Evolutionary conservation across 2,329 filamentous ascomycete genomes (phyloP).

Genomic region (Claviceps quebecensis): DNA sequence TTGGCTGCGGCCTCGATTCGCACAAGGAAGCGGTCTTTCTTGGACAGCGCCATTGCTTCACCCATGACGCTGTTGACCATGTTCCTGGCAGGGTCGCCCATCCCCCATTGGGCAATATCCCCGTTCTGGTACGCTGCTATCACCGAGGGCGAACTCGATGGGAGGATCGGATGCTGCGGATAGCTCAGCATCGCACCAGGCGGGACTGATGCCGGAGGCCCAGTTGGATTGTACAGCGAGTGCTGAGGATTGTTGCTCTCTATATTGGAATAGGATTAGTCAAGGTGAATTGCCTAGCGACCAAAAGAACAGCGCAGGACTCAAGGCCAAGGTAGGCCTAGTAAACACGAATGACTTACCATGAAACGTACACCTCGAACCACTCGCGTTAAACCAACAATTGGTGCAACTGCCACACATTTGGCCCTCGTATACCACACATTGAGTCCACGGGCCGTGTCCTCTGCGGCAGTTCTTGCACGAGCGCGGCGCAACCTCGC

Average conservation of each 20-base stretch:
- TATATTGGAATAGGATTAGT: conserved; percentile 9
- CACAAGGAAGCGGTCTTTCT: conserved; percentile 31
- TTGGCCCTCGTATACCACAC: conserved; percentile 44
- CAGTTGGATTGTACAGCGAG: conserved; percentile 8
- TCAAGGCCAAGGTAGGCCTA: neutral
- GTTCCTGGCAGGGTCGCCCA: conserved; percentile 10
- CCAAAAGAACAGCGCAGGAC: neutral
- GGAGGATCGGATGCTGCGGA: conserved; percentile 3
- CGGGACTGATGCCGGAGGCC: neutral
- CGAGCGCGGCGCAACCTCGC: conserved; percentile 29
- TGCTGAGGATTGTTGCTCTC: conserved; percentile 31
- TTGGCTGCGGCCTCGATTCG: conserved; percentile 39
- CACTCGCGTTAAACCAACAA: conserved; percentile 50
- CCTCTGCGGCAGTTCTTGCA: conserved; percentile 49
- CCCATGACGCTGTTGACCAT: conserved; percentile 27
- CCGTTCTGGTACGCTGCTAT: conserved; percentile 2
- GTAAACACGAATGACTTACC: conserved; percentile 24
- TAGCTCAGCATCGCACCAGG: conserved; percentile 10
- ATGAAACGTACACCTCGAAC: conserved; percentile 45
- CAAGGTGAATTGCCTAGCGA: neutral
- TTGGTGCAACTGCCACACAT: conserved; percentile 50
- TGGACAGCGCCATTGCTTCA: conserved; percentile 29
- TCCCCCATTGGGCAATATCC: conserved; percentile 22
- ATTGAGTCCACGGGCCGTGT: conserved; percentile 44
- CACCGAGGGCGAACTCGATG: neutral